Percentiles rank a stretch among this genome's conserved stretches.
These are phyloP conservation scores for Vigna nakashimae DNA, from an alignment of 306 rosid genomes.

Conservation along the genomic window DNA sequence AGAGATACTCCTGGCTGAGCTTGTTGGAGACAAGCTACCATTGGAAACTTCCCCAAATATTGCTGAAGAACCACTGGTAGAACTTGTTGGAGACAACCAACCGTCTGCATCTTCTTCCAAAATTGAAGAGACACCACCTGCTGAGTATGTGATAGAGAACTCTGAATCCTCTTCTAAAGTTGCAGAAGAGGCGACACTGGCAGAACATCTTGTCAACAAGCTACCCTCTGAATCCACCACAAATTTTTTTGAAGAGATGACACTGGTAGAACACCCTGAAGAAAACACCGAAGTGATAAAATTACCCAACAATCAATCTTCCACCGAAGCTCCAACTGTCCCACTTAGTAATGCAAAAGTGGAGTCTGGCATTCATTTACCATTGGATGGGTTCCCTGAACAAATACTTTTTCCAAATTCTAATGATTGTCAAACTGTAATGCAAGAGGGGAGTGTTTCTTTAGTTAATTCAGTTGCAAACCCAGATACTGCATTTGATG, in stretches of 20 bases:
- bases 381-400: conserved; percentile 39
- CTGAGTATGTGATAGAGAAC: conserved; percentile 38
- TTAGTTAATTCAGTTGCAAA: conserved; percentile 46
- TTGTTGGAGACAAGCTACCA: conserved; percentile 44
- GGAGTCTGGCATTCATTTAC: conserved; percentile 50
- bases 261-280: conserved; percentile 36
- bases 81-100: conserved; percentile 9
- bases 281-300: conserved; percentile 37
- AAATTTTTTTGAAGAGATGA: conserved; percentile 22
- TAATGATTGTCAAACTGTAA: conserved; percentile 46
- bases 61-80: conserved; percentile 29
- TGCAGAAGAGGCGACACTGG: conserved; percentile 32
- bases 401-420: conserved; percentile 41
- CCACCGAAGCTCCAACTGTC: conserved; percentile 43
- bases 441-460: conserved; percentile 51
- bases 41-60: conserved; percentile 34
- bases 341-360: conserved; percentile 50
- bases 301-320: conserved; percentile 42
- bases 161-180: conserved; percentile 38
- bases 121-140: conserved; percentile 43
- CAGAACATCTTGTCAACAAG: conserved; percentile 35
- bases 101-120: conserved; percentile 38
- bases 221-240: conserved; percentile 45
- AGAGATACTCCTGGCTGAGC: conserved; percentile 43
- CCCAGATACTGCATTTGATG: conserved; percentile 39